These are phyloP conservation scores for Arachnopeziza araneosa DNA, from an alignment of 2,329 filamentous ascomycete species.

Conservation along the genomic window DNA sequence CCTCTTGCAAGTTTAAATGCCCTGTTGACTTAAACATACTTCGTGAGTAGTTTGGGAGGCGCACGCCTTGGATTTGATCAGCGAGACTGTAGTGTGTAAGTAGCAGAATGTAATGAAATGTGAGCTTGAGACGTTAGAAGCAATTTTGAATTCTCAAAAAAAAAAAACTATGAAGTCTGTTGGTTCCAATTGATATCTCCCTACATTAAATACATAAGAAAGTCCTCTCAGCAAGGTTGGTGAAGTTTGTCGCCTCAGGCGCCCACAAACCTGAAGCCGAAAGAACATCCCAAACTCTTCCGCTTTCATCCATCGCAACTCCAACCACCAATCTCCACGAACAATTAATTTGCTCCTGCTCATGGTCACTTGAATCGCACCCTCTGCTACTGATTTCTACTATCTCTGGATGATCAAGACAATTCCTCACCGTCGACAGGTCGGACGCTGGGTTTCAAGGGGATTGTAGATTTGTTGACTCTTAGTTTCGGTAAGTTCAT, in stretches of 20 bases:
- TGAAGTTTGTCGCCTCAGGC: background rate
- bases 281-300: background rate
- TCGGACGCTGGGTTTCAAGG: no score
- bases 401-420: background rate
- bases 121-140: no score
- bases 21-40: no score
- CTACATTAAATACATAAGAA: no score
- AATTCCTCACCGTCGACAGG: background rate
- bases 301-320: background rate
- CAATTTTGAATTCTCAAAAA: no score
- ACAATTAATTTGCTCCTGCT: background rate
- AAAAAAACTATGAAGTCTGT: no score
- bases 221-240: background rate
- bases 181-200: no score
- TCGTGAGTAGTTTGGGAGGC: no score
- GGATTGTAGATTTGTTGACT: background rate
- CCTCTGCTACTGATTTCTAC: background rate
- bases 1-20: no score
- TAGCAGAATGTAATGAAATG: no score
- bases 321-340: background rate
- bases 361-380: background rate
- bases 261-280: background rate
- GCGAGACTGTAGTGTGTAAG: no score
- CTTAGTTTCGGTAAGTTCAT: background rate
- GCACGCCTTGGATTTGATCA: no score